Evolutionary conservation across 345 rosid species (phyloP), one percentile per base, ranked within the genome.

Genomic region (Microcos paniculata): DNA sequence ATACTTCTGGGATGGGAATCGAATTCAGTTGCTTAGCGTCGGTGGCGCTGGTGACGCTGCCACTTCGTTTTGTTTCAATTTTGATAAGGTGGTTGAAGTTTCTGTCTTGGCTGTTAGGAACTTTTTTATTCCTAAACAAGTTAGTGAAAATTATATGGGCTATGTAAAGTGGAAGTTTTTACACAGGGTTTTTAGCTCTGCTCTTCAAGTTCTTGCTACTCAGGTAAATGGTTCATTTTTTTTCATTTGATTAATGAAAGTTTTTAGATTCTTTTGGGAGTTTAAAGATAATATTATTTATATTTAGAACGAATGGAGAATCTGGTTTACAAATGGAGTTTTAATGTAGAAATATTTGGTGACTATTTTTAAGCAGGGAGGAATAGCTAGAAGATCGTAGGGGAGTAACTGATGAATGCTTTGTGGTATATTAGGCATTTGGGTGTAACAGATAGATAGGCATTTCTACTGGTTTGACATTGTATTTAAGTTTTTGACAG

Each of bases 151-250:
- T 63, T 94, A 94, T 62, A 57, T 90, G 79, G 84, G 81, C 15
- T 94, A 90, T 75, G 97, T 94, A 10, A 90, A 94, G 79, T 94
- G 98, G 98, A 94, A 94, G 86, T 77, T 94, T 45, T 83, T 92
- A 83, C 98, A 94, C 83, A 85, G 98, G 56, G 91, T 94, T 76
- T 94, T 87, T 84, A 94, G 98, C 90, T 92, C 98, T 26, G 91
- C 96, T 33, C 81, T 94, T 10, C 98, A 92, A 76, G 97, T 94
- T 85, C 92, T 94, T 83, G 98, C 98, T 70, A 94, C 98, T 81
- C 98, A 94, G 93, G 98, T 94, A 70, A 72, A 38, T 24, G 58
- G 1, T 45, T 78, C 21, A n/a, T 51, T 26, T 8, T 19, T 26
- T 1, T 11, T 52, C n/a, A 9, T 10, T 55, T 26, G 15, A 8